Evolutionary conservation across 2,329 filamentous ascomycete genomes (phyloP).

Genomic region (Colletotrichum noveboracense): DNA sequence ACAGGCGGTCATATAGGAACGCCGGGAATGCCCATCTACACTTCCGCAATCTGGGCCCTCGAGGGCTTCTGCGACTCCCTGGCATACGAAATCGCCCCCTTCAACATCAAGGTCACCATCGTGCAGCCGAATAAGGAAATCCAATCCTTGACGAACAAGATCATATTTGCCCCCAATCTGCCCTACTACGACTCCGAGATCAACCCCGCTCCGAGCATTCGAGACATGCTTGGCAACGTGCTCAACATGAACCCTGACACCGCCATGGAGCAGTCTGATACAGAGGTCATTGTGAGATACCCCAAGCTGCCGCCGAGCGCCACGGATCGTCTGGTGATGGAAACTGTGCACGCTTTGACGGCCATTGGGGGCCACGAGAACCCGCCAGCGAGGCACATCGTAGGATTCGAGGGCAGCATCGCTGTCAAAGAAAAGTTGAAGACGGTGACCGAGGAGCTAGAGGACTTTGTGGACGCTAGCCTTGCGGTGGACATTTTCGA

Average conservation of each 20-base stretch:
- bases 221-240: conserved; percentile 82
- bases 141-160: conserved; percentile 82
- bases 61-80: conserved; percentile 96
- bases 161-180: conserved; percentile 83
- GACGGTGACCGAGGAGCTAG: conserved; percentile 93
- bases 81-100: conserved; percentile 94
- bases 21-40: conserved; percentile 88
- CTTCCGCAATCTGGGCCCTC: conserved; percentile 90
- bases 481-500: conserved; percentile 80
- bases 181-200: conserved; percentile 67
- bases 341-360: conserved; percentile 89
- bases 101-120: conserved; percentile 95
- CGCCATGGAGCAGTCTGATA: conserved; percentile 40
- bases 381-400: conserved; percentile 91
- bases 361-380: conserved; percentile 97
- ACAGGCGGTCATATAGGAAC: conserved; percentile 93
- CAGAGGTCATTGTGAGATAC: conserved; percentile 68
- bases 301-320: conserved; percentile 73
- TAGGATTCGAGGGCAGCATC: conserved; percentile 84
- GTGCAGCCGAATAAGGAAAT: conserved; percentile 96
- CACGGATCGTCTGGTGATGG: conserved; percentile 77
- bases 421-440: conserved; percentile 96
- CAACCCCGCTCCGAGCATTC: conserved; percentile 79
- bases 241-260: conserved; percentile 77
- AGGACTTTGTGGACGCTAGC: conserved; percentile 94